phyloP scores from a whole-genome alignment of 306 rosid genomes.

The Biancaea sappan region DNA sequence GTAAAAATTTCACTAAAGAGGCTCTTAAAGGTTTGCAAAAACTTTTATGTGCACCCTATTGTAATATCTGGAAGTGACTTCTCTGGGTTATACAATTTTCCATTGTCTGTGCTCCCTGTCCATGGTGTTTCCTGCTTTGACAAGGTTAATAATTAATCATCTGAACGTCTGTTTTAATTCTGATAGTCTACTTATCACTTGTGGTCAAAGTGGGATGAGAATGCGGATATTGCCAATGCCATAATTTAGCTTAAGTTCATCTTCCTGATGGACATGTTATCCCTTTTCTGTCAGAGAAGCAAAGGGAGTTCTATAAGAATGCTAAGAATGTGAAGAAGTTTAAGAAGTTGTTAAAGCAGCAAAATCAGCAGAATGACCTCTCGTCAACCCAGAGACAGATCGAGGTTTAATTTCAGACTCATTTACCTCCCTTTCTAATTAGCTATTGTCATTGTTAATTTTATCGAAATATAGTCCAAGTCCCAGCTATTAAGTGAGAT shows the following conservation, averaged over 20 bases:
- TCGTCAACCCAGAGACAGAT: slow-evolving; percentile 14
- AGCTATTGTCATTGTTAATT: neutral
- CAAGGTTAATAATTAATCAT: neutral
- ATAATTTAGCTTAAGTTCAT: neutral
- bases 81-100: neutral
- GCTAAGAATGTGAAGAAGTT: slow-evolving; percentile 65
- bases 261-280: neutral
- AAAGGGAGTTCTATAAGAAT: slow-evolving; percentile 65
- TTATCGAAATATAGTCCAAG: neutral
- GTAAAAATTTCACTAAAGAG: neutral
- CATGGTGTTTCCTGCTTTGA: slow-evolving; percentile 2
- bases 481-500: neutral
- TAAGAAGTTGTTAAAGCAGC: slow-evolving; percentile 55
- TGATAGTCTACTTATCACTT: neutral
- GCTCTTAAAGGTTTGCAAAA: neutral
- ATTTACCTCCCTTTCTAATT: neutral
- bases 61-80: neutral
- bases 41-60: neutral
- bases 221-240: neutral
- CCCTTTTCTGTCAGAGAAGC: slow-evolving; percentile 53
- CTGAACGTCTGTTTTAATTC: neutral
- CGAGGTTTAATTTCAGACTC: slow-evolving; percentile 45
- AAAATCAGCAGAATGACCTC: slow-evolving; percentile 34
- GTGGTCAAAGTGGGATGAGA: neutral
- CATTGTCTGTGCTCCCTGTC: neutral